phyloP scores from a whole-genome alignment of 116 monocot genomes.

The Iris pallida region DNA sequence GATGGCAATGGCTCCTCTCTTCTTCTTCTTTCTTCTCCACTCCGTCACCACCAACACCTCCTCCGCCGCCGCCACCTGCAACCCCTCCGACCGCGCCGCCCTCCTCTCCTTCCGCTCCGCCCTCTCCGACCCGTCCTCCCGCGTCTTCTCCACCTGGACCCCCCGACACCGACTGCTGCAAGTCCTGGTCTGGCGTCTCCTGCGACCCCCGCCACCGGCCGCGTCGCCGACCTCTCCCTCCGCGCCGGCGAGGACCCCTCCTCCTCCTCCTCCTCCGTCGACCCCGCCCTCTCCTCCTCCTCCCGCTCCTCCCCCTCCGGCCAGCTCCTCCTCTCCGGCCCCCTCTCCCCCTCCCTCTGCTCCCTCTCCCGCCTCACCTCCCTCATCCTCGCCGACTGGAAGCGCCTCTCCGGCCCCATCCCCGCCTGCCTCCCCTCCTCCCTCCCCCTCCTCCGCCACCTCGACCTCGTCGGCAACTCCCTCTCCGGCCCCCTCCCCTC shows the following conservation, averaged over 20 bases:
- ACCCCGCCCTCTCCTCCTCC: slow-evolving; percentile 38
- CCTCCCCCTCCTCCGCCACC: slow-evolving; percentile 47
- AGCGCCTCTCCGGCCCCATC: slow-evolving; percentile 59
- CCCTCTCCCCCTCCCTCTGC: slow-evolving; percentile 53
- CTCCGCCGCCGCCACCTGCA: slow-evolving; percentile 25
- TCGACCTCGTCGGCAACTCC: slow-evolving; percentile 67
- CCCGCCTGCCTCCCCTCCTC: slow-evolving; percentile 52
- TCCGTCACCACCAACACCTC: neutral
- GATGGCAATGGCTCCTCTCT: neutral
- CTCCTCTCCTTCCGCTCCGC: slow-evolving; percentile 47
- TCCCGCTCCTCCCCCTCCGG: slow-evolving; percentile 35
- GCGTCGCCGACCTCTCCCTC: slow-evolving; percentile 62
- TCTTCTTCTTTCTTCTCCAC: slow-evolving; percentile 17
- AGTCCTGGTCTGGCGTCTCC: slow-evolving; percentile 51
- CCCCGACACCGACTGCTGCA: slow-evolving; percentile 56
- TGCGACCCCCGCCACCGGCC: slow-evolving; percentile 68
- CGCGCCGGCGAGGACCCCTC: slow-evolving; percentile 61
- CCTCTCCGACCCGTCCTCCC: slow-evolving; percentile 52
- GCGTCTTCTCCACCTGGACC: slow-evolving; percentile 68
- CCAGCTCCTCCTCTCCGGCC: slow-evolving; percentile 40
- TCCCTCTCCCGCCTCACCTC: slow-evolving; percentile 46
- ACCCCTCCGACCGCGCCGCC: slow-evolving; percentile 46
- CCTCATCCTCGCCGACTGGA: slow-evolving; percentile 80
- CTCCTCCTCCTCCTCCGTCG: slow-evolving; percentile 13
- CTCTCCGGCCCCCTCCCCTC: slow-evolving; percentile 57